Conservation (phyloP, 352 stramenopile species). For the Pythium dissimile region DNA sequence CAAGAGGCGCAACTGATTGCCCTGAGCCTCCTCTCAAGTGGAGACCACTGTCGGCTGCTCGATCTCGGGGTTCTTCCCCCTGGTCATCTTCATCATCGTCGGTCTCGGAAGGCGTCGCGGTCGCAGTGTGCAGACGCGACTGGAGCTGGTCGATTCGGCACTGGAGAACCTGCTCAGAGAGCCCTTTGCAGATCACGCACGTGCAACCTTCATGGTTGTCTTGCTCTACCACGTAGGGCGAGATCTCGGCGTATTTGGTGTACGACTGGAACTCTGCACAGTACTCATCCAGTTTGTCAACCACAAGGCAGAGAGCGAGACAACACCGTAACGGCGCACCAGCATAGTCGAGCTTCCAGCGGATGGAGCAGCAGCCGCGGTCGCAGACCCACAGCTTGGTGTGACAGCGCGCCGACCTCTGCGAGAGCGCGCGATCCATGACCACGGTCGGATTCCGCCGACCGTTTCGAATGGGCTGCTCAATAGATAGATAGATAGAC, state of each 20-base stretch:
- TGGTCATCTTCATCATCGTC: constrained; percentile 20
- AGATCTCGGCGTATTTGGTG: constrained; percentile 59
- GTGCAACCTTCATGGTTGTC: constrained; percentile 43
- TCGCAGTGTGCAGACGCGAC: background rate
- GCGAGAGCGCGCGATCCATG: background rate
- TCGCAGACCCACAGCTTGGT: constrained; percentile 62
- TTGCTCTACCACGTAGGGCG: constrained; percentile 62
- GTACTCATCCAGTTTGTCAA: background rate
- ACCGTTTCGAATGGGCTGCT: constrained; percentile 2
- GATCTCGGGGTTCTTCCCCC: background rate
- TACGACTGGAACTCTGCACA: constrained; percentile 68
- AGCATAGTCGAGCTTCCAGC: constrained; percentile 73
- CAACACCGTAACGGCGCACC: constrained; percentile 18
- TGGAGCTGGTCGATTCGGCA: constrained; percentile 21
- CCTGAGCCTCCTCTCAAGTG: too few species aligned
- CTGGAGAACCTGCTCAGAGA: constrained; percentile 29
- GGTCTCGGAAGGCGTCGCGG: constrained; percentile 19
- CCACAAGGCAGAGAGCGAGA: background rate
- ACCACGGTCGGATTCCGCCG: constrained; percentile 11
- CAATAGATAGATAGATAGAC: background rate
- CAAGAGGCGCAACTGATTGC: background rate
- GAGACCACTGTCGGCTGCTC: background rate
- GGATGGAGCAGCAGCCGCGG: constrained; percentile 63
- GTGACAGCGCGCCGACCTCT: constrained; percentile 15
- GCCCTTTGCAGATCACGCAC: constrained; percentile 60